Evolutionary conservation across 331 rosid species (phyloP).

Genomic region (Rosa hybrid): DNA sequence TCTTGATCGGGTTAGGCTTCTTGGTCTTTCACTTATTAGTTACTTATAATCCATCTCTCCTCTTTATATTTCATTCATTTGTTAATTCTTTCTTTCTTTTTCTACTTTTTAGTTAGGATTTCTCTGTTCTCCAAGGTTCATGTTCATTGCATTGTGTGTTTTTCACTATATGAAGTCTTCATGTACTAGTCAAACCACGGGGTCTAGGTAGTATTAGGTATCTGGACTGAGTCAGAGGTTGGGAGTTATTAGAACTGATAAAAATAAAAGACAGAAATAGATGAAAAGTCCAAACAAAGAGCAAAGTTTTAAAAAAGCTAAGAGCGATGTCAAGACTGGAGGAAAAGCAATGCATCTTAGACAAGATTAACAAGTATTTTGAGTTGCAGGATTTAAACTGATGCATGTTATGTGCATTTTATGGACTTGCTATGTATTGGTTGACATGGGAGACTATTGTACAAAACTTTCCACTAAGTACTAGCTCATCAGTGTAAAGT

Average conservation of each 20-base stretch:
- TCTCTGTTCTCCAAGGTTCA: not conserved
- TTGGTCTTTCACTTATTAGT: not conserved
- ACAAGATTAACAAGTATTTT: not conserved
- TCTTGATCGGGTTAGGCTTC: conserved; percentile 73
- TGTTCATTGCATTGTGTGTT: not conserved
- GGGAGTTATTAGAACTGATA: not conserved
- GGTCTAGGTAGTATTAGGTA: not conserved
- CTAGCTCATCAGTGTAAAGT: not conserved
- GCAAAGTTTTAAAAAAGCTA: not conserved
- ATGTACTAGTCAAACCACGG: not conserved
- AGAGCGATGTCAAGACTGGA: conserved; percentile 8
- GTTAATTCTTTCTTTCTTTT: not conserved
- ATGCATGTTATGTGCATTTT: conserved; percentile 5
- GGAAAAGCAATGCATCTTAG: conserved; percentile 7
- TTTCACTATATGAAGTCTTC: not conserved
- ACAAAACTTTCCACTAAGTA: not conserved
- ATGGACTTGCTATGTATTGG: not conserved
- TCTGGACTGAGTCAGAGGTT: not conserved
- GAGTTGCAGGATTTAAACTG: not conserved
- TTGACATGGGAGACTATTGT: not conserved
- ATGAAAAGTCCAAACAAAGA: not conserved
- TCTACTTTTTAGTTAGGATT: not conserved
- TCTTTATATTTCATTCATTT: conserved; percentile 13
- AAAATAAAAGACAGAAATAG: not conserved
- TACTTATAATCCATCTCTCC: not conserved